Evolutionary conservation across 495 filamentous ascomycete species (phyloP), one percentile per base, ranked within the genome.

Genomic region (Penicillium canariense): DNA sequence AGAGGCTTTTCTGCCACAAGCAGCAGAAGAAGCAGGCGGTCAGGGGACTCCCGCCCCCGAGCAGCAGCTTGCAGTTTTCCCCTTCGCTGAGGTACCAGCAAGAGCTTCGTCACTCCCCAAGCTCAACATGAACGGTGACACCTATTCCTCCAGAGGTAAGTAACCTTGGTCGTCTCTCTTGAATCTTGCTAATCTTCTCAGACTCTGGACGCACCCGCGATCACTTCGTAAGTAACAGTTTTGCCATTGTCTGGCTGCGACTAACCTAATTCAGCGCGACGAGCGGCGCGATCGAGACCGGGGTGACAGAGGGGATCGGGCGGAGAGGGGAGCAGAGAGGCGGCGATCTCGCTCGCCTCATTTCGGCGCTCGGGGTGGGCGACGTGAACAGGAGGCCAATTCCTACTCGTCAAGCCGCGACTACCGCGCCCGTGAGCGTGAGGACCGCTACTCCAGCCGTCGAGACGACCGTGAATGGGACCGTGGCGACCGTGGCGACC

Each of bases 371-470:
- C 81, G 86, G 54, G 75, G 70, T 26, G 72, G 78, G 48, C 79
- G 82, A 55, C 78, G 82, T 45, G 85, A 89, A 40, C 80, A 81
- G 58, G 91, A 96, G 60, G 80, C 83, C 67, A 91, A 97, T 66
- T 84, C 88, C 9, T 97, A 97, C 73, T 93, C 90, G 8, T 88
- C 88, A 7, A 95, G 90, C 68, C 85, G 91, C 46, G 90, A 87
- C 75, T 93, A 94, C 70, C 82, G 91, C 69, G 91, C 93, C 64
- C 81, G 91, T 31, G 91, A 96, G 77, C 86, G 91, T 39, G 91
- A 96, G 66, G 91, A 96, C 50, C 81, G 90, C 59, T 96, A 96
- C 65, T 83, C 84, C 50, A 49, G 42, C 35, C 61, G 61, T 11
- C 42, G 59, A 25, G 83, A 81, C 42, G 83, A 84, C 20, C 72